Evolutionary conservation across 1,284 basidiomycete species (phyloP).

Genomic region (Cryptococcus sp.): DNA sequence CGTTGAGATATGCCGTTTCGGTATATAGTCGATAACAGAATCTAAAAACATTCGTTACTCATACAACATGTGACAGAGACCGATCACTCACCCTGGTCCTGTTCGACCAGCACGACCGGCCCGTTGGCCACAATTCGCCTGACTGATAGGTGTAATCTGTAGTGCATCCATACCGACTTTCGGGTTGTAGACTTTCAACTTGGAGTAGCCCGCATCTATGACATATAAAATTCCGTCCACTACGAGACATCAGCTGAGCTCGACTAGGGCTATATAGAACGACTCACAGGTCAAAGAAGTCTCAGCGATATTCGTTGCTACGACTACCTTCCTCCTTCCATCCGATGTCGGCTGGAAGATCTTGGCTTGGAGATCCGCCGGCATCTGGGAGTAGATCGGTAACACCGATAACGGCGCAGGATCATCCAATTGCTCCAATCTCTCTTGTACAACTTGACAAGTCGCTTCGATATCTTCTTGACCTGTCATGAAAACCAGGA

Average conservation of each 20-base stretch:
- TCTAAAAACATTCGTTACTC: conserved; percentile 45
- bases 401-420: conserved; percentile 79
- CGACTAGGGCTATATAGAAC: conserved; percentile 1
- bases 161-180: conserved; percentile 99
- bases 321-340: conserved; percentile 91
- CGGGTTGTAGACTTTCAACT: conserved; percentile 98
- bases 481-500: conserved; percentile 99
- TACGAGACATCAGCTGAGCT: conserved; percentile 31
- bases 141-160: conserved; percentile 97
- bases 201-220: conserved; percentile 93
- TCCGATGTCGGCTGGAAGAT: conserved; percentile 95
- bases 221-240: conserved; percentile 98
- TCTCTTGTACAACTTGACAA: conserved; percentile 84
- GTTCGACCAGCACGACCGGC: conserved; percentile 95
- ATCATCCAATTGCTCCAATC: conserved; percentile 84
- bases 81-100: conserved; percentile 68
- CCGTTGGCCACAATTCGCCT: conserved; percentile 93
- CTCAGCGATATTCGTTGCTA: conserved; percentile 98
- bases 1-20: conserved; percentile 92
- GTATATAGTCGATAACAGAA: conserved; percentile 96
- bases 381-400: conserved; percentile 99
- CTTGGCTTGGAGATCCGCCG: conserved; percentile 95
- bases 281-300: conserved; percentile 82
- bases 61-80: not conserved
- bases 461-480: conserved; percentile 98